phyloP scores from a whole-genome alignment of 176 grass and related monocot species.

The Carex kokanica region DNA sequence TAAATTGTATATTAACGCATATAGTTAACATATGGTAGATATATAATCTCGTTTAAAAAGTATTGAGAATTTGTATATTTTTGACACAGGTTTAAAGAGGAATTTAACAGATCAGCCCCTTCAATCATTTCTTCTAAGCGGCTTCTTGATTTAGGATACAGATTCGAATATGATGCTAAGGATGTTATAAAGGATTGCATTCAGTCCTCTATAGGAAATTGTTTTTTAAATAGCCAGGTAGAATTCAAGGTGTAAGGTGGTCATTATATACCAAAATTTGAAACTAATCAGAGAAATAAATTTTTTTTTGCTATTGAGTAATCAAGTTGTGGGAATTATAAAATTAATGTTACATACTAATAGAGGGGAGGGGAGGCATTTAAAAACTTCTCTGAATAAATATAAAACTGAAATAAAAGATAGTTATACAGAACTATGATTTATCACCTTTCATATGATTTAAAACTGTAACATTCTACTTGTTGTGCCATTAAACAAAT shows the following conservation, averaged over 20 bases:
- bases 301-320: background rate
- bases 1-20: background rate
- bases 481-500: background rate
- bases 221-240: slow-evolving; percentile 33
- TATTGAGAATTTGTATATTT: background rate
- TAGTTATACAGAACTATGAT: too few relatives aligned
- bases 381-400: background rate
- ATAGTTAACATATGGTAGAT: background rate
- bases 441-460: too few relatives aligned
- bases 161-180: slow-evolving; percentile 31
- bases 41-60: background rate
- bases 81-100: slow-evolving; percentile 28
- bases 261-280: background rate
- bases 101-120: slow-evolving; percentile 30
- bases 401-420: too few relatives aligned
- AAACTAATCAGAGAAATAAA: background rate
- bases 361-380: background rate
- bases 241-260: background rate
- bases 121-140: slow-evolving; percentile 53
- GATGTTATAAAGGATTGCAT: slow-evolving; percentile 49
- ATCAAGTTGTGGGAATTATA: background rate
- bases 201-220: slow-evolving; percentile 30
- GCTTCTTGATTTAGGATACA: slow-evolving; percentile 58
- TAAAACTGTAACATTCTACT: background rate
- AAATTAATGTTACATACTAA: background rate